Conservation (phyloP, 805 yeast genomes). For the Ogataea paradorogensis region DNA sequence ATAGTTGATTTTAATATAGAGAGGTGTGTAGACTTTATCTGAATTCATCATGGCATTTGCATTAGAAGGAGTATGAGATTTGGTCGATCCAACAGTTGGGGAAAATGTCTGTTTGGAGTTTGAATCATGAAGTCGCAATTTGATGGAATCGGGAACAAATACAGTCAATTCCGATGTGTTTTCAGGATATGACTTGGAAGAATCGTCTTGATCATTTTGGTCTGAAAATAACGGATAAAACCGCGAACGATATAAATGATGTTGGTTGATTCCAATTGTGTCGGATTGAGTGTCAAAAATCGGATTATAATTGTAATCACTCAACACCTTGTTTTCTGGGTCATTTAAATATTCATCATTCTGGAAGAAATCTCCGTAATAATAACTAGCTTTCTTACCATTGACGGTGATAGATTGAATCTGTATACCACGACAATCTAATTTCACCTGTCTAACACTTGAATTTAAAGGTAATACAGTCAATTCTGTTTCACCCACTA, state of each 20-base stretch:
- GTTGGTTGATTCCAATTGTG: conserved; percentile 48
- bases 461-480: conserved; percentile 71
- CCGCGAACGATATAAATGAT: conserved; percentile 54
- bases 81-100: conserved; percentile 34
- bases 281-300: conserved; percentile 42
- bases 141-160: conserved; percentile 62
- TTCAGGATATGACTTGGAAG: conserved; percentile 26
- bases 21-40: conserved; percentile 65
- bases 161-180: conserved; percentile 66
- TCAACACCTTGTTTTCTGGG: conserved; percentile 27
- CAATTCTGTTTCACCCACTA: conserved; percentile 78
- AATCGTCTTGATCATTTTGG: conserved; percentile 31
- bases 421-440: conserved; percentile 78
- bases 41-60: conserved; percentile 32
- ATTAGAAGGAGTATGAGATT: conserved; percentile 34
- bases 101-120: conserved; percentile 33
- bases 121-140: conserved; percentile 56
- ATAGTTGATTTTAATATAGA: conserved; percentile 68
- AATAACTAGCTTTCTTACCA: conserved; percentile 52
- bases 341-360: conserved; percentile 36
- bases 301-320: conserved; percentile 30
- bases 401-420: conserved; percentile 66
- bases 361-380: conserved; percentile 49
- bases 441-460: conserved; percentile 51
- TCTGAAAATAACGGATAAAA: conserved; percentile 54